These are phyloP conservation scores for Filosporella fistucella DNA, from an alignment of 495 filamentous ascomycete genomes.

Conservation along the genomic window DNA sequence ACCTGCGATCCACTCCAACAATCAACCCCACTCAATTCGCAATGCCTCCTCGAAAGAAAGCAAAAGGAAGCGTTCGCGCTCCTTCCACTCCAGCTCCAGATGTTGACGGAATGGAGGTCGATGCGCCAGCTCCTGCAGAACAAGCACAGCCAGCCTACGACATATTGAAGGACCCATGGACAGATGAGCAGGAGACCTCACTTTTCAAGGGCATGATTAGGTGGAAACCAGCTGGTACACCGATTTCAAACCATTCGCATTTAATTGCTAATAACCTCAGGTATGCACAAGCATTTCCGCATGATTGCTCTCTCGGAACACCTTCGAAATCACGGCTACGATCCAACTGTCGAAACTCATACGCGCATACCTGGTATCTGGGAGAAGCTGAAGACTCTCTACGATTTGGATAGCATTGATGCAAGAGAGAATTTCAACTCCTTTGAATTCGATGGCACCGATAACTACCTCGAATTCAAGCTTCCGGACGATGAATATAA, in stretches of 20 bases:
- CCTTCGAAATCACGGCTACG: constrained; percentile 82
- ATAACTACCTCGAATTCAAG: constrained; percentile 61
- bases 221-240: constrained; percentile 89
- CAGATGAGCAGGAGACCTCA: constrained; percentile 88
- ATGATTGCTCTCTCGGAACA: constrained; percentile 86
- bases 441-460: constrained; percentile 55
- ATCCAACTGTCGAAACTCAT: constrained; percentile 62
- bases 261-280: constrained; percentile 35
- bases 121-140: constrained; percentile 40
- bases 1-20: neutral
- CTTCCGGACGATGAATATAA: constrained; percentile 77
- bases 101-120: constrained; percentile 47
- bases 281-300: constrained; percentile 96
- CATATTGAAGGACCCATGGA: constrained; percentile 72
- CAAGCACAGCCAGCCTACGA: constrained; percentile 32
- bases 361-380: constrained; percentile 88
- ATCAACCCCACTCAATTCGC: constrained; percentile 4
- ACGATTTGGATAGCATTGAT: constrained; percentile 85
- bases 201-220: constrained; percentile 84
- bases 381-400: constrained; percentile 77
- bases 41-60: constrained; percentile 77
- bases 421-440: constrained; percentile 67
- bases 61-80: constrained; percentile 33
- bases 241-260: neutral
- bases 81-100: constrained; percentile 38